Evolutionary conservation across 768 basidiomycete genomes (phyloP).

Genomic region (Chiua virens): DNA sequence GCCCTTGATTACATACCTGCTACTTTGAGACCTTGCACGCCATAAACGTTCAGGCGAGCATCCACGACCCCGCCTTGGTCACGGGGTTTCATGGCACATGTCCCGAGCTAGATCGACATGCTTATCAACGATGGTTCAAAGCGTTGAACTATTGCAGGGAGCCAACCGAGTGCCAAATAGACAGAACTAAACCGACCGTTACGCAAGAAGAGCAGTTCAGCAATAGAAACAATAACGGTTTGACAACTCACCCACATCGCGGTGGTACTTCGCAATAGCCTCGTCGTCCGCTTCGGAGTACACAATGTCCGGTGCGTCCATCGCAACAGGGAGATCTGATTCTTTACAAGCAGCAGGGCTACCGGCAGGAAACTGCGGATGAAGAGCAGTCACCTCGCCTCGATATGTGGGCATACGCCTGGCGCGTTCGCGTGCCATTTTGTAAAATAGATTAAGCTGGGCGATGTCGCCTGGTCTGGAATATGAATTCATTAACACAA

Average conservation of each 20-base stretch:
- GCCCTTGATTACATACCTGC: conserved; percentile 39
- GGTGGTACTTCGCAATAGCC: conserved; percentile 29
- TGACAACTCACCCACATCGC: conserved; percentile 11
- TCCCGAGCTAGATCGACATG: conserved; percentile 46
- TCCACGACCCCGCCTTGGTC: conserved; percentile 65
- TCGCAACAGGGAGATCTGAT: conserved; percentile 16
- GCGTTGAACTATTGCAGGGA: too few species aligned
- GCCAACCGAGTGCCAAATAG: conserved; percentile 19
- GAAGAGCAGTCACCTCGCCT: conserved; percentile 13
- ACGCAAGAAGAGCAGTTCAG: not conserved
- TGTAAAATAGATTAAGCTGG: conserved; percentile 52
- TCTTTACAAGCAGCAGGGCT: conserved; percentile 29
- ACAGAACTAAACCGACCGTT: not conserved
- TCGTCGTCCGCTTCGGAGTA: conserved; percentile 37
- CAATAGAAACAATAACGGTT: too few species aligned
- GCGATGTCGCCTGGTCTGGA: conserved; percentile 38
- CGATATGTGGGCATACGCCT: conserved; percentile 47
- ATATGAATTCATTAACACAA: too few species aligned
- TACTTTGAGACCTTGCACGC: conserved; percentile 57
- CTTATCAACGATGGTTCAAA: not conserved
- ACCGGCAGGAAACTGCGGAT: conserved; percentile 31
- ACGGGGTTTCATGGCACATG: conserved; percentile 67
- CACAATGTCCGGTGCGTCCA: conserved; percentile 31
- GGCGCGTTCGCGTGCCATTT: conserved; percentile 51
- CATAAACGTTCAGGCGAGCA: conserved; percentile 59